These are phyloP conservation scores for Apiotrichum mycotoxinovorans DNA, from an alignment of 1,284 basidiomycete genomes.

Conservation along the genomic window DNA sequence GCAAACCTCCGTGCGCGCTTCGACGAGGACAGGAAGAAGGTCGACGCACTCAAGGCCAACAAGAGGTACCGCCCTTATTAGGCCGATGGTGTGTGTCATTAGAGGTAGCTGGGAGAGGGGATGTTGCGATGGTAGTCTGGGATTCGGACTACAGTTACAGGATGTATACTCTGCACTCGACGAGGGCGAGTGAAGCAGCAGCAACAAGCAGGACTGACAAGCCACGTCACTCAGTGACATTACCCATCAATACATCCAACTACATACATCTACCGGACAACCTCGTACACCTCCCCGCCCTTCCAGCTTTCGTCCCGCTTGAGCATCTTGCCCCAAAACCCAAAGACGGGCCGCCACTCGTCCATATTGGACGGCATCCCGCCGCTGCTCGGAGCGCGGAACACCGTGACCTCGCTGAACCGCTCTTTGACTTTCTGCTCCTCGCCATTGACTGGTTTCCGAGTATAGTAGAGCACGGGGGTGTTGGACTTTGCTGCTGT, in stretches of 20 bases:
- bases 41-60: slow-evolving; percentile 73
- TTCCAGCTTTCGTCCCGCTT: slow-evolving; percentile 51
- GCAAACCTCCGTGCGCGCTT: slow-evolving; percentile 74
- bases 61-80: slow-evolving; percentile 81
- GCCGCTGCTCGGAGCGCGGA: slow-evolving; percentile 43
- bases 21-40: slow-evolving; percentile 80
- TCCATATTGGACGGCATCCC: slow-evolving; percentile 72
- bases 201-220: too few relatives aligned
- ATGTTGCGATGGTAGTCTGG: background rate
- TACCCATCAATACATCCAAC: background rate
- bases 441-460: slow-evolving; percentile 45
- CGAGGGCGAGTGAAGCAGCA: too few relatives aligned
- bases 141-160: background rate
- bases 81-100: background rate
- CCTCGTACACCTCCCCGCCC: slow-evolving; percentile 70
- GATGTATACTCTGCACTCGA: background rate
- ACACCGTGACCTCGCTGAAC: slow-evolving; percentile 57
- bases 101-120: background rate
- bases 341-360: slow-evolving; percentile 79
- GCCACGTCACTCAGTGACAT: too few relatives aligned
- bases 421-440: slow-evolving; percentile 60
- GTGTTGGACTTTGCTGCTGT: slow-evolving; percentile 55
- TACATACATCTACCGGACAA: slow-evolving; percentile 40
- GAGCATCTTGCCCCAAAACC: slow-evolving; percentile 74
- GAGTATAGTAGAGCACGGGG: slow-evolving; percentile 63